Percentiles rank a stretch among this genome's conserved stretches.
Evolutionary conservation across 2,329 filamentous ascomycete species (phyloP).

Genomic region (Cladophialophora immunda): DNA sequence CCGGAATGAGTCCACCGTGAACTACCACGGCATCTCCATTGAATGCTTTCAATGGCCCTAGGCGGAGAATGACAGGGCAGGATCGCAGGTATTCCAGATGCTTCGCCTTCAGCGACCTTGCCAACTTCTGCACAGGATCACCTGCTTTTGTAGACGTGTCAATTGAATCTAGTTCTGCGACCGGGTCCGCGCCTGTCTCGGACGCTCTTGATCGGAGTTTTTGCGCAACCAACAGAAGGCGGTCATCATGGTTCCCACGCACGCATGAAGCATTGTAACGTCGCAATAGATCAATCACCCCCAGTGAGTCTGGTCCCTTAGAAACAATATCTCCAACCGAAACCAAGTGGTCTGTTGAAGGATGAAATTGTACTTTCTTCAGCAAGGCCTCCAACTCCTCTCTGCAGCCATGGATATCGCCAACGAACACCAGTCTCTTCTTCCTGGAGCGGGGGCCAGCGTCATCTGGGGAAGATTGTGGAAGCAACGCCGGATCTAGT

Average conservation of each 20-base stretch:
- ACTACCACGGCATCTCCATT: conserved; percentile 74
- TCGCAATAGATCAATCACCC: conserved; percentile 79
- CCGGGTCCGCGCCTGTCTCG: conserved; percentile 16
- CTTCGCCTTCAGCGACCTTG: conserved; percentile 63
- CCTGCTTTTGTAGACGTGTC: conserved; percentile 12
- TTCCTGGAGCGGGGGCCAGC: conserved; percentile 44
- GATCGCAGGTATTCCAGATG: conserved; percentile 74
- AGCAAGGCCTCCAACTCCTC: conserved; percentile 70
- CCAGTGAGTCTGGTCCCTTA: conserved; percentile 84
- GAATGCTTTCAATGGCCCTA: conserved; percentile 69
- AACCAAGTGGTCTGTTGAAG: conserved; percentile 73
- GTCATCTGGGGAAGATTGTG: conserved; percentile 43
- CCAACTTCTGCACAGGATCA: conserved; percentile 59
- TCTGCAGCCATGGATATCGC: conserved; percentile 92
- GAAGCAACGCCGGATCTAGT: conserved; percentile 58
- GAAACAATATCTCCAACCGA: conserved; percentile 81
- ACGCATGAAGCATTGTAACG: conserved; percentile 79
- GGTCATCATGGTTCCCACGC: conserved; percentile 92
- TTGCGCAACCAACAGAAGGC: conserved; percentile 73
- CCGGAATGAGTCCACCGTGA: conserved; percentile 85
- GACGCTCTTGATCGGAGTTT: conserved; percentile 48
- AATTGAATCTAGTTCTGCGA: neutral
- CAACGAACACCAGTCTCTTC: conserved; percentile 78
- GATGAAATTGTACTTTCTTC: conserved; percentile 69
- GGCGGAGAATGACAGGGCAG: conserved; percentile 79